Conservation (phyloP, 345 rosid species). For the Sisymbrium irio region DNA sequence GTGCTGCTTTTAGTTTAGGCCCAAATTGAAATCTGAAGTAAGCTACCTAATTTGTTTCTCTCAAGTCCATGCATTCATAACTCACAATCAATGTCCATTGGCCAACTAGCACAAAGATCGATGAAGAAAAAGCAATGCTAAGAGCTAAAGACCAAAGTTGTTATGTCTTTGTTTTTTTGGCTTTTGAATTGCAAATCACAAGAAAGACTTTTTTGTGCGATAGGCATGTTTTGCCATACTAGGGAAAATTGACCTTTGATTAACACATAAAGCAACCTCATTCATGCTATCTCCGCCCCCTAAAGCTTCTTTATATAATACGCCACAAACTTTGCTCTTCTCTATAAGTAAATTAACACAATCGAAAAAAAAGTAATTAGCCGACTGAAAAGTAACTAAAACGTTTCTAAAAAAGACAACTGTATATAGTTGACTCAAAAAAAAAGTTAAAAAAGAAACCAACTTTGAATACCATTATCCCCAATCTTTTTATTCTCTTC, state of each 20-base stretch:
- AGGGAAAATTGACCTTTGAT: constrained; percentile 25
- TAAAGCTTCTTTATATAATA: background rate
- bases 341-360: background rate
- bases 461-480: constrained; percentile 27
- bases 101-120: background rate
- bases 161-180: constrained; percentile 5
- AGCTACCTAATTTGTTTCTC: background rate
- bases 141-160: background rate
- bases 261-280: constrained; percentile 12
- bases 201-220: constrained; percentile 10
- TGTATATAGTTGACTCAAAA: constrained; percentile 10
- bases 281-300: constrained; percentile 3
- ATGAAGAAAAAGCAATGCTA: background rate
- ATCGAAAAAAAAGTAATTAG: background rate
- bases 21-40: constrained; percentile 6
- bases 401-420: constrained; percentile 16
- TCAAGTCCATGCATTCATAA: constrained; percentile 10
- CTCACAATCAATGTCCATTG: constrained; percentile 2
- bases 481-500: constrained; percentile 6
- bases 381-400: constrained; percentile 1
- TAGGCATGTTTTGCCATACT: constrained; percentile 7
- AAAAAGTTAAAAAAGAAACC: background rate
- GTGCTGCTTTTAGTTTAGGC: background rate
- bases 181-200: constrained; percentile 15
- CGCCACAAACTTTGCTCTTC: background rate